Evolutionary conservation across 371 early-diverging fungal genomes (phyloP).

Genomic region (Mortierella sp.): DNA sequence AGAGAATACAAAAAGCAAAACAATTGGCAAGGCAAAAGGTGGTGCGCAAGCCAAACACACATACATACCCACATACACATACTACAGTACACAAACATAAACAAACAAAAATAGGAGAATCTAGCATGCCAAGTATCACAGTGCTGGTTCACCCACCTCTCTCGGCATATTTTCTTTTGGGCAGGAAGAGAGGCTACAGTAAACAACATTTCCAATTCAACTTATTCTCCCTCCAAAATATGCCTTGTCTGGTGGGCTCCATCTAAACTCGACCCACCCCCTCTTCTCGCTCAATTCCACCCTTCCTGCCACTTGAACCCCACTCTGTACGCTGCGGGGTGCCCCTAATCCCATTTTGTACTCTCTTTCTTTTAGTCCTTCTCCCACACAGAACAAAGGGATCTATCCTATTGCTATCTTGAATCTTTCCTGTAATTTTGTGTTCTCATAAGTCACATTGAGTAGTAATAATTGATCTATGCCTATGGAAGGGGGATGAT

Average conservation of each 20-base stretch:
- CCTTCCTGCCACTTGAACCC: background rate
- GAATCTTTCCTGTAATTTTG: no score
- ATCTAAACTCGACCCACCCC: background rate
- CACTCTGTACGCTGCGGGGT: background rate
- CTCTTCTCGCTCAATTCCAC: background rate
- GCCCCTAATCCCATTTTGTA: background rate
- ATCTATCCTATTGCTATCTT: no score
- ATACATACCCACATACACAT: no score
- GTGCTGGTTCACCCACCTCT: background rate
- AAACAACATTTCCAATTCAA: background rate
- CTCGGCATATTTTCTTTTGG: background rate
- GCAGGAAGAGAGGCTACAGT: background rate
- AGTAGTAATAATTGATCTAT: no score
- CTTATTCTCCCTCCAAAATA: background rate
- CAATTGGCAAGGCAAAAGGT: background rate
- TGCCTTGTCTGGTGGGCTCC: conserved; percentile 9
- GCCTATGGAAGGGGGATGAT: no score
- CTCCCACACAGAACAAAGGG: background rate
- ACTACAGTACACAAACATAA: background rate
- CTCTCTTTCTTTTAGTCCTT: background rate
- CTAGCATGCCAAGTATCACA: background rate
- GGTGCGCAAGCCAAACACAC: no score
- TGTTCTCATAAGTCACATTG: no score
- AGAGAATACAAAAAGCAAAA: background rate
- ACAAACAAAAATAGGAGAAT: background rate